Percentiles rank a stretch among this genome's conserved stretches.
Conservation (phyloP, 495 filamentous ascomycete species). For the Evansstolkia leycettana region DNA sequence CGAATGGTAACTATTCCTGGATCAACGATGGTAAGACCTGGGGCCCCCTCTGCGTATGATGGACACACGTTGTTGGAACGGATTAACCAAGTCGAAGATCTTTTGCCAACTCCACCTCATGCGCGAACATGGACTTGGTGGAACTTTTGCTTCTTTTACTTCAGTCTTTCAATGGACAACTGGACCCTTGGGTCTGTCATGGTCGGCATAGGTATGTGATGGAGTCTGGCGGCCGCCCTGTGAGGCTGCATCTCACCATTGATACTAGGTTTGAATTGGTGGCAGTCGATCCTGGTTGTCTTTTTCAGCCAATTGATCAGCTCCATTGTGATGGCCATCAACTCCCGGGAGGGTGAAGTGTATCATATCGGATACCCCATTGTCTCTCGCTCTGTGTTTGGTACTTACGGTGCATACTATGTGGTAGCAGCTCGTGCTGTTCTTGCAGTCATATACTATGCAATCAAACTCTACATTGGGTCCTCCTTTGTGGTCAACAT, state of each 20-base stretch:
- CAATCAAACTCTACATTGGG: slow-evolving; percentile 48
- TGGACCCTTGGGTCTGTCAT: slow-evolving; percentile 24
- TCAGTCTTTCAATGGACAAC: slow-evolving; percentile 22
- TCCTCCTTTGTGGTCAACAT: slow-evolving; percentile 44
- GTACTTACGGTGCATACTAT: slow-evolving; percentile 49
- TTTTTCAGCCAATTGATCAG: slow-evolving; percentile 27
- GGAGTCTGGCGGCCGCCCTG: not conserved
- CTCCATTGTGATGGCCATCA: slow-evolving; percentile 31
- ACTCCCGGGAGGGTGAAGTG: slow-evolving; percentile 15
- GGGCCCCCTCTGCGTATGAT: no score
- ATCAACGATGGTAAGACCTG: no score
- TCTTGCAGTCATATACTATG: slow-evolving; percentile 51
- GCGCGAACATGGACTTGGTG: no score
- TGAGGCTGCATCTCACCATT: slow-evolving; percentile 16
- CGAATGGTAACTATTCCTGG: no score
- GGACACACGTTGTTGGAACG: no score
- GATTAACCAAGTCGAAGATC: no score
- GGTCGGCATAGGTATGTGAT: not conserved
- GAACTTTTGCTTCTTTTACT: not conserved
- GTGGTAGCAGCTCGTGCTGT: slow-evolving; percentile 43
- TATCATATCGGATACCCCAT: slow-evolving; percentile 46
- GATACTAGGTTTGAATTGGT: slow-evolving; percentile 32
- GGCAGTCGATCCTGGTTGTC: slow-evolving; percentile 31
- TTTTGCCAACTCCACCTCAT: no score
- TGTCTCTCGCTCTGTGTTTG: slow-evolving; percentile 41